Evolutionary conservation across 495 filamentous ascomycete species (phyloP).

Genomic region (Tuber umbilicatum): DNA sequence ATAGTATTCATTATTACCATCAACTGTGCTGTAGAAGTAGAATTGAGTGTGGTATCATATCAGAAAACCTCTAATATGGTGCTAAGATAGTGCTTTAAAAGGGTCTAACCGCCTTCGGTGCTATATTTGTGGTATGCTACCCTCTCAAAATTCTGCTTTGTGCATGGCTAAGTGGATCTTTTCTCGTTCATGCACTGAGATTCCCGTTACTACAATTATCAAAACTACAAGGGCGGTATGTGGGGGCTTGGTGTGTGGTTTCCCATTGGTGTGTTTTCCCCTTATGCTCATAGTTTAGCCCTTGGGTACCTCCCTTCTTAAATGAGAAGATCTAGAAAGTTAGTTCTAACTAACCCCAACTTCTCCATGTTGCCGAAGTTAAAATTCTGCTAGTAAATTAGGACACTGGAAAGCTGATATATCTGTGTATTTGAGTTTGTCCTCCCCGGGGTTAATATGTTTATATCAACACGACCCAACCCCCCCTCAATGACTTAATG

Average conservation of each 20-base stretch:
- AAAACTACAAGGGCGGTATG: not conserved
- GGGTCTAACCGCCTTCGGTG: not conserved
- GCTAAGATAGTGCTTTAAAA: not conserved
- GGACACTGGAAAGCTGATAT: not conserved
- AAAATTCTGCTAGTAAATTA: not conserved
- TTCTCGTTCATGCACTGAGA: not conserved
- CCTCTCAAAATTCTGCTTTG: not conserved
- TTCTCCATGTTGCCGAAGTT: not conserved
- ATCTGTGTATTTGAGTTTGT: not conserved
- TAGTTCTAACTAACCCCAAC: not conserved
- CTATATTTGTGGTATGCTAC: not conserved
- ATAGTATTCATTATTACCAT: not conserved
- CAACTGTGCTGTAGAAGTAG: not conserved
- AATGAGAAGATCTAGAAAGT: not conserved
- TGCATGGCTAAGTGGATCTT: not conserved
- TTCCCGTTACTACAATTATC: not conserved
- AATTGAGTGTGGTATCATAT: not conserved
- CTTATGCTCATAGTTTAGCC: not conserved
- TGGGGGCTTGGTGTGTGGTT: not conserved
- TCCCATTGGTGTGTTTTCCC: not conserved
- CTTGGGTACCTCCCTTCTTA: not conserved
- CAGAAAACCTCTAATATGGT: not conserved
- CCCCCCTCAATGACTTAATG: not conserved
- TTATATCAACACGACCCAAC: not conserved
- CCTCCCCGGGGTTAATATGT: not conserved